Percentiles rank a stretch among this genome's conserved stretches.
Evolutionary conservation across 2,329 filamentous ascomycete genomes (phyloP).

Genomic region (Sclerotinia glacialis): DNA sequence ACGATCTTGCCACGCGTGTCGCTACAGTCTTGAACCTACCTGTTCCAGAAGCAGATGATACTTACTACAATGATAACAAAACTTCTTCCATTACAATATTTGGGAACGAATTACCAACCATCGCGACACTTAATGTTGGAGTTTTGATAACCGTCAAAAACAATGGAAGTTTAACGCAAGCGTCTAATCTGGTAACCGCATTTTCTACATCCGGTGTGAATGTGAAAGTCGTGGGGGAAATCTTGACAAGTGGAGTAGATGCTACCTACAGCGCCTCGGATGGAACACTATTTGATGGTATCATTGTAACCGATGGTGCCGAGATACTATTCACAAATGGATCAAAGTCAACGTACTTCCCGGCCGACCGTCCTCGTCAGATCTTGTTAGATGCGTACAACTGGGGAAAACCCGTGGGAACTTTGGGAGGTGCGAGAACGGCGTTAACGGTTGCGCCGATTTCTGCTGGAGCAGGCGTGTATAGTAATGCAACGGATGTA

Average conservation of each 20-base stretch:
- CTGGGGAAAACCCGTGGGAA: slow-evolving; percentile 67
- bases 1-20: slow-evolving; percentile 65
- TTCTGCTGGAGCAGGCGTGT: not conserved
- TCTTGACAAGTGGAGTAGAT: slow-evolving; percentile 52
- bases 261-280: slow-evolving; percentile 65
- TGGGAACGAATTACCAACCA: slow-evolving; percentile 53
- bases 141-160: slow-evolving; percentile 47
- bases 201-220: slow-evolving; percentile 53
- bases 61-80: slow-evolving; percentile 67
- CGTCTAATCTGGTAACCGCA: slow-evolving; percentile 48
- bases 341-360: slow-evolving; percentile 55
- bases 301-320: slow-evolving; percentile 58
- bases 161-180: slow-evolving; percentile 46
- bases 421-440: not conserved
- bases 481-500: not conserved
- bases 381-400: slow-evolving; percentile 62
- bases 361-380: slow-evolving; percentile 59
- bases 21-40: slow-evolving; percentile 58
- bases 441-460: not conserved
- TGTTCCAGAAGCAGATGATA: slow-evolving; percentile 57
- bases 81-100: slow-evolving; percentile 61
- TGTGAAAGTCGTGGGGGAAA: slow-evolving; percentile 60
- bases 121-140: slow-evolving; percentile 63
- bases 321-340: slow-evolving; percentile 50
- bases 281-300: slow-evolving; percentile 59